Conservation (phyloP, 176 grass and related monocot species). For the Eleusine coracana region DNA sequence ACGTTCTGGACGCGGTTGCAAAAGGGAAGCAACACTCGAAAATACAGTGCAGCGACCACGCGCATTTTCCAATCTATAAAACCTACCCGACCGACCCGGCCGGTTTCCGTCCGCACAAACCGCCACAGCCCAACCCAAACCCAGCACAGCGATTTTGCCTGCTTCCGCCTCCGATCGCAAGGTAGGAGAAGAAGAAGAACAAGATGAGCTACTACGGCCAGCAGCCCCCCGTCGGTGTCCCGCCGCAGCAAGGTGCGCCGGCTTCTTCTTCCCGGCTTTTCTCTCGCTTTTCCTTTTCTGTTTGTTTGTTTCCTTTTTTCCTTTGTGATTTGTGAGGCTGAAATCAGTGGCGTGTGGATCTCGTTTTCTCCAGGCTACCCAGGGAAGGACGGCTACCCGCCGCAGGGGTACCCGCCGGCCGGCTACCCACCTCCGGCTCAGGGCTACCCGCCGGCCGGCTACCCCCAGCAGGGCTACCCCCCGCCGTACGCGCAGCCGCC, state of each 20-base stretch:
- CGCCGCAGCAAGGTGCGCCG: conserved; percentile 63
- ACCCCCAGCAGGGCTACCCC: conserved; percentile 68
- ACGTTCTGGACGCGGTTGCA: conserved; percentile 34
- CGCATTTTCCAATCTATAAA: conserved; percentile 1
- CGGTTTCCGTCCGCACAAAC: background rate
- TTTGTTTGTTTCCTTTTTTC: background rate
- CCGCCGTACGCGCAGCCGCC: conserved; percentile 67
- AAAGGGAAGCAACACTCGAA: background rate
- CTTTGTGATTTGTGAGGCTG: background rate
- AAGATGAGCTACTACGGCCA: conserved; percentile 79
- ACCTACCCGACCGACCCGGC: background rate
- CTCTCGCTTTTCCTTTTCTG: background rate
- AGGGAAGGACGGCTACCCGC: conserved; percentile 63
- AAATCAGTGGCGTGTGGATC: conserved; percentile 23
- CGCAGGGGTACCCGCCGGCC: conserved; percentile 53
- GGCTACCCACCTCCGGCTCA: conserved; percentile 57
- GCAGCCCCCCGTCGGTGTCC: conserved; percentile 70
- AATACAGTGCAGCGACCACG: background rate
- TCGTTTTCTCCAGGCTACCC: conserved; percentile 49
- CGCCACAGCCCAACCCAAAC: background rate
- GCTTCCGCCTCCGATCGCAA: conserved; percentile 21
- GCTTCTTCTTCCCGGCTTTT: background rate
- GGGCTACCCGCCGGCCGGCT: conserved; percentile 54
- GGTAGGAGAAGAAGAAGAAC: background rate
- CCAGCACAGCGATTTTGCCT: background rate